A percentile compares a stretch with the other conserved stretches of the same genome.
Evolutionary conservation across 495 filamentous ascomycete species (phyloP).

Genomic region (Melanomma pulvis-pyrius): DNA sequence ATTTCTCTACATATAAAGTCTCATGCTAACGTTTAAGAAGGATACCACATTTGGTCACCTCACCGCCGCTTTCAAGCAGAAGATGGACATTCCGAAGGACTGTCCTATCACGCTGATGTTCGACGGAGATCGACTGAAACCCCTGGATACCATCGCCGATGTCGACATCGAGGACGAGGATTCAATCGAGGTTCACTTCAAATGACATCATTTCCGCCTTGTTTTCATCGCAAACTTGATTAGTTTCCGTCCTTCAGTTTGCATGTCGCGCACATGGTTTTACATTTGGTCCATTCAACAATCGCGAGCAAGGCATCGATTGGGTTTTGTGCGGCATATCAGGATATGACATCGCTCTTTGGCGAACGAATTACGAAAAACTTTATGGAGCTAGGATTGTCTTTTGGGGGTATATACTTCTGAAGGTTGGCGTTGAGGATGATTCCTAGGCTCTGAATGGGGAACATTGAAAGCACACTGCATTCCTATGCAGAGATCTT

Average conservation of each 20-base stretch:
- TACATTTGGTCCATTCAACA: background rate
- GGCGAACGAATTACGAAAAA: background rate
- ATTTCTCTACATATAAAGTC: background rate
- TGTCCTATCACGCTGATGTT: conserved; percentile 67
- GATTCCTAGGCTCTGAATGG: too few species aligned
- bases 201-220: conserved; percentile 9
- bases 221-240: background rate
- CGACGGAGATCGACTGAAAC: conserved; percentile 76
- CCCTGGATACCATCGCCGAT: conserved; percentile 61
- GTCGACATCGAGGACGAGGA: conserved; percentile 82
- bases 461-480: too few species aligned
- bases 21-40: conserved; percentile 37
- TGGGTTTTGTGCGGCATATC: background rate
- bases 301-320: conserved; percentile 11
- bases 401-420: background rate
- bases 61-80: conserved; percentile 55
- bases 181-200: conserved; percentile 40
- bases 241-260: background rate
- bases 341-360: background rate
- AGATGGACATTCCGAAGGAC: conserved; percentile 50
- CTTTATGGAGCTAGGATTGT: too few species aligned
- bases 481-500: too few species aligned
- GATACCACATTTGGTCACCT: conserved; percentile 59
- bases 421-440: too few species aligned
- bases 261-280: background rate